These are phyloP conservation scores for Cystobasidium ongulense DNA, from an alignment of 768 basidiomycete species.

Conservation along the genomic window DNA sequence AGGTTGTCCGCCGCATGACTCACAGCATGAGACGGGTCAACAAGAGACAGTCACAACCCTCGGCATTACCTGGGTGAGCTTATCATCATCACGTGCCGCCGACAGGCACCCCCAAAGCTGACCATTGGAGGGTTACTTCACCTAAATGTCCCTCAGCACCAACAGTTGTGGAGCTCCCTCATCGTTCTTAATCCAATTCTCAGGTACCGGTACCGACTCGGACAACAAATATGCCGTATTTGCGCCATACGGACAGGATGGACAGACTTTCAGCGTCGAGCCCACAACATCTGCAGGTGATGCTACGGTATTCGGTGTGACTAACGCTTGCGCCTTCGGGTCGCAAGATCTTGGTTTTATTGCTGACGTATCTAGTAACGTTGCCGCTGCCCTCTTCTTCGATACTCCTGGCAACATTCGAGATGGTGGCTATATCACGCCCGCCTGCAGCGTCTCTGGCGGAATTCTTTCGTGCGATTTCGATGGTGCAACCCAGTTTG, in stretches of 20 bases:
- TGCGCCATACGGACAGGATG: not conserved
- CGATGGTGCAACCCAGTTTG: slow-evolving; percentile 1
- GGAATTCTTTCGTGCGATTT: slow-evolving; percentile 12
- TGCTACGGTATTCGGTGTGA: not conserved
- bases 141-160: not conserved
- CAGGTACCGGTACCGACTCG: not conserved
- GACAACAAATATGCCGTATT: not conserved
- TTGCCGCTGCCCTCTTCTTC: slow-evolving; percentile 1
- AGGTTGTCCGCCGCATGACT: slow-evolving; percentile 17
- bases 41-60: slow-evolving; percentile 14
- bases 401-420: slow-evolving; percentile 5
- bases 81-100: not conserved
- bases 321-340: slow-evolving; percentile 4
- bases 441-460: not conserved
- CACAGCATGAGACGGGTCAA: slow-evolving; percentile 12
- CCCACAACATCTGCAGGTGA: not conserved
- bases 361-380: not conserved
- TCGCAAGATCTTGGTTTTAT: not conserved
- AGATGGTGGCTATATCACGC: not conserved
- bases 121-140: no score
- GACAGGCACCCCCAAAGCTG: no score
- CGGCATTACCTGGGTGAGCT: not conserved
- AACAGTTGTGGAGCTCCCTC: slow-evolving; percentile 3
- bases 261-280: not conserved
- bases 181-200: not conserved